phyloP scores from a whole-genome alignment of 73 alveolate genomes.

The Stentor roeselii region DNA sequence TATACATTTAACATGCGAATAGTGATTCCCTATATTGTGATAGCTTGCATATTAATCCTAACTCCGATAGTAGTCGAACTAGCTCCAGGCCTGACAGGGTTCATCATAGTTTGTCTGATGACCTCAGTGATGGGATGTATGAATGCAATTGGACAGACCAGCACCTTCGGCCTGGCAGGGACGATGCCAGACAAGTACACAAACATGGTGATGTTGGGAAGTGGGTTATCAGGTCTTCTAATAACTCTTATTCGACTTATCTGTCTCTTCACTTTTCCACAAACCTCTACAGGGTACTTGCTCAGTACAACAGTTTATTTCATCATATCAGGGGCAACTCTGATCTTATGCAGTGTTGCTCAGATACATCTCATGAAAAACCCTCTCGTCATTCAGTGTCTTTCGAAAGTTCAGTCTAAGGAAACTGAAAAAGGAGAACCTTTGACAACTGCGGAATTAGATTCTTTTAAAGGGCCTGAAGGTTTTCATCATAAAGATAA shows the following conservation, averaged over 20 bases:
- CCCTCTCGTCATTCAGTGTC: conserved; percentile 16
- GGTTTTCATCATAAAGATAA: background rate
- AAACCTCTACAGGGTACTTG: conserved; percentile 25
- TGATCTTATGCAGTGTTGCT: conserved; percentile 39
- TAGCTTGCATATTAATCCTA: conserved; percentile 27
- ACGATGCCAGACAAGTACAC: conserved; percentile 51
- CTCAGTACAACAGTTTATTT: conserved; percentile 46
- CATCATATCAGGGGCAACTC: conserved; percentile 36
- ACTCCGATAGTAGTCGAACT: conserved; percentile 28
- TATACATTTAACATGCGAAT: conserved; percentile 31
- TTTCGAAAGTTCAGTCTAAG: background rate
- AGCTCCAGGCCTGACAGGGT: conserved; percentile 1
- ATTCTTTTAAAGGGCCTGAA: background rate
- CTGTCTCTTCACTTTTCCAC: conserved; percentile 46
- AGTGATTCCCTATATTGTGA: conserved; percentile 24
- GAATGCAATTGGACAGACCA: conserved; percentile 42
- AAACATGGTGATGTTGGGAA: conserved; percentile 62
- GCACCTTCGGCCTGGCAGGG: conserved; percentile 58
- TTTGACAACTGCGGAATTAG: background rate
- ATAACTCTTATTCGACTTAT: conserved; percentile 36
- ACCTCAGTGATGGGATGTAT: conserved; percentile 37
- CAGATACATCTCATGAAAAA: conserved; percentile 16
- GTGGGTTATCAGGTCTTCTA: conserved; percentile 52
- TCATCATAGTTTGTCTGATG: background rate
- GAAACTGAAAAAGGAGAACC: background rate